Base-by-base conservation (phyloP, 2,329 filamentous ascomycete species). In the Colletotrichum somersetense region DNA sequence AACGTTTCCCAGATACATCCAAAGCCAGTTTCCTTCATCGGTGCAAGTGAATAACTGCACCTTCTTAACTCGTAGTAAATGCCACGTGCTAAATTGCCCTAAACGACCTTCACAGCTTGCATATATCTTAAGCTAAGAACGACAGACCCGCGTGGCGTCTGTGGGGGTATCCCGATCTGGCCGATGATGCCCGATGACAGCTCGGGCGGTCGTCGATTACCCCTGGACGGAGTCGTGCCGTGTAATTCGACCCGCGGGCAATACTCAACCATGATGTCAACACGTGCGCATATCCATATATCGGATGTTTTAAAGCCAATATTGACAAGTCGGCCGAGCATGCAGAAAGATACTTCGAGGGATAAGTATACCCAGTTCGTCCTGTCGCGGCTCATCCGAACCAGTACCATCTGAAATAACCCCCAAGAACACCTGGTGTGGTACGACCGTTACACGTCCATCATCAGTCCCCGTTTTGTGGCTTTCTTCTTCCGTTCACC, bases 161-260 rank as follows among this genome's bases (percentile, higher is more conserved):
- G 61, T 30, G 46, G 46, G 46, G 59, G 40, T 20, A n/a, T 20
- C 6, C 12, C 46, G 33, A 30, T 40, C 33, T 33, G 46, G 40
- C n/a, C 12, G 61, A 62, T 62, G 61, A 62, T 62, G 61, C n/a
- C 4, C 46, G 33, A 52, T 62, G 61, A 62, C 61, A 62, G 18
- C 33, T 62, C 46, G 46, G 40, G 12, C 50, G 7, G 14, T 10
- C 52, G 30, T 26, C 14, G 5, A 5, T 23, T 20, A 40, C 59
- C 59, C 46, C 59, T 62, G 46, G n/a, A 48, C 2, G 18, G 44
- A 8, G 10, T 1, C 0, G 26, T 14, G 48, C 7, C 16, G 42
- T 30, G 11, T 38, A n/a, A 16, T 38, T 16, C 20, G 26, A 50
- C 7, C 33, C 2, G 16, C 10, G 6, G n/a, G 4, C 30, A 26